Evolutionary conservation across 2,329 filamentous ascomycete species (phyloP).

Genomic region (Sarocladium strictum): DNA sequence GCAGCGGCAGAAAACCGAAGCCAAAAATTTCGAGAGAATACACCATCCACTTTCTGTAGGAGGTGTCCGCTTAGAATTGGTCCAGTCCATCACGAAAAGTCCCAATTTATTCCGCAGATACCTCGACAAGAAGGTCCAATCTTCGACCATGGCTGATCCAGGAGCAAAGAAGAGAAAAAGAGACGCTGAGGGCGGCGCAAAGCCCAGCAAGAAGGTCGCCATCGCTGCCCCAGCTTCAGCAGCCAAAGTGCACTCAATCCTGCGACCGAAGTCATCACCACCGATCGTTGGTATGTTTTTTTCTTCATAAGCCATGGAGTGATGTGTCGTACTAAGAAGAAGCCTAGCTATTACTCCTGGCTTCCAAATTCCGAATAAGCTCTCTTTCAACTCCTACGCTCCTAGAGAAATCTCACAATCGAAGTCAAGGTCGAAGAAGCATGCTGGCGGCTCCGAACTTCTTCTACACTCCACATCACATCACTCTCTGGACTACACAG

Average conservation of each 20-base stretch:
- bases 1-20: conserved; percentile 8
- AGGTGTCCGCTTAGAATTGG: not conserved
- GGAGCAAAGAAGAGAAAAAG: conserved; percentile 50
- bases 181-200: conserved; percentile 32
- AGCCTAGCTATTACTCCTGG: conserved; percentile 28
- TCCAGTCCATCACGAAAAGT: not conserved
- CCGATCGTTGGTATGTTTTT: conserved; percentile 45
- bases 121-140: not conserved
- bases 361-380: conserved; percentile 27
- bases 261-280: conserved; percentile 39
- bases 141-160: conserved; percentile 28
- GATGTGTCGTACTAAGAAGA: conserved; percentile 14
- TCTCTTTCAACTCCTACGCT: conserved; percentile 44
- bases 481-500: conserved; percentile 53
- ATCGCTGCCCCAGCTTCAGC: conserved; percentile 33
- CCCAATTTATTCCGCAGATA: not conserved
- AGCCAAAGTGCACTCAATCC: conserved; percentile 40
- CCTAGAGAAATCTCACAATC: conserved; percentile 25
- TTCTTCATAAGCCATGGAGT: not conserved
- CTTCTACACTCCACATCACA: conserved; percentile 53
- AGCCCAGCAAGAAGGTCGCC: conserved; percentile 47
- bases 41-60: not conserved
- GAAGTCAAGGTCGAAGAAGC: conserved; percentile 31
- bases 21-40: conserved; percentile 6
- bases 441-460: conserved; percentile 39